Evolutionary conservation across 208 protist species (phyloP), one percentile per base, ranked within the genome.

Genomic region (Leishmania arabica): DNA sequence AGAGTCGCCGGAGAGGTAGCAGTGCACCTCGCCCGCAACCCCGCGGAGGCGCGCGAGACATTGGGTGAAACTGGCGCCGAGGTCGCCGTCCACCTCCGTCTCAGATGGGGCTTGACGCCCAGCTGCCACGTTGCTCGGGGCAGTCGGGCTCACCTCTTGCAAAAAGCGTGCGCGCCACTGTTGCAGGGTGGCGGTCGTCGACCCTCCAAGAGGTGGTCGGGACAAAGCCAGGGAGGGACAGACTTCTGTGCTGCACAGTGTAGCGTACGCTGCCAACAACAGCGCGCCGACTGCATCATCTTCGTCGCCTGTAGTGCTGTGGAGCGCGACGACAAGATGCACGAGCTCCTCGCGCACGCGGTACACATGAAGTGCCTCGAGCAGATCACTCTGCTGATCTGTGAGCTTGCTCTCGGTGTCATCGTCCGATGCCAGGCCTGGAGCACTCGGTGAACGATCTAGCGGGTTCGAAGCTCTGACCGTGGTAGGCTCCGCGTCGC

Each of bases 401-500:
- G 21, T 40, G 45, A 0, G 51, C 11, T 13, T 73, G 24, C 21
- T 51, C 6, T 51, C 40, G 4, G 37, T 21, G 15, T 60, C 74
- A 15, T 37, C 42, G 21, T 37, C 51, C 3, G 31, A 47, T n/a
- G 3, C 53, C n/a, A 40, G 19, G 31, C 19, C 15, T 0, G 72
- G 19, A 7, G 31, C 72, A 2, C 27, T 37, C 19, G 53, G 40
- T 77, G 34, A 8, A n/a, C 34, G 24, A 19, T 2, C n/a, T 24
- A 76, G 47, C 8, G 54, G 66, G 47, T 81, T 62, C n/a, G 83
- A 69, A 45, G 62, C 81, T 3, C 51, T 66, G 9, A 88, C 34
- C 9, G 70, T 82, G 21, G 73, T 64, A 27, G 80, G 77, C 68
- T 74, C 76, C 3, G 81, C 85, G 64, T 86, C 82, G 5, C 51